Base-by-base conservation (phyloP, 352 stramenopile species). In the Pythium vanterpoolii region DNA sequence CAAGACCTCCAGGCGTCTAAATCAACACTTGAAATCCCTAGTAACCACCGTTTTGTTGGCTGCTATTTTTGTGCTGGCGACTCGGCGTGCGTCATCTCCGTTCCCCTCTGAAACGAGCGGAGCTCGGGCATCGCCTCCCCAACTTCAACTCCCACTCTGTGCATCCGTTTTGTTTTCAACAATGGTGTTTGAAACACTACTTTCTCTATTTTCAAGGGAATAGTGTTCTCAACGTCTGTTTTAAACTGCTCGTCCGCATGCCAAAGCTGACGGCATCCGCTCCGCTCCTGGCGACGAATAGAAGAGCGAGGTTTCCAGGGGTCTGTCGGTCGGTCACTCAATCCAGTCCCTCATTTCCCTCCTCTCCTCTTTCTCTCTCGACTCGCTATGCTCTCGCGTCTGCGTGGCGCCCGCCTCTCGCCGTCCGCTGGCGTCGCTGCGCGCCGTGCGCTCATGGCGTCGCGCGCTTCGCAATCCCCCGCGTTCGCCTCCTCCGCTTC, bases 401-500 rank as follows among this genome's bases (percentile, higher is more conserved):
- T 53, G 5, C 46, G 28, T 24, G 46, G 46, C 14, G 10, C 21
- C n/a, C 46, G 46, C 30, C 46, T 53, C 46, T 40, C 46, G 46
- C 46, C 46, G 46, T 53, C 46, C 28, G 28, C 46, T 5, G 46
- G 46, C 46, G 46, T 53, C 46, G 46, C 46, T 19, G 46, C 46
- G 46, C 46, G 46, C 26, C 52, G 52, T 40, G 36, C 52, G 97
- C 97, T 53, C n/a, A 53, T 53, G 46, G 46, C 46, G 1, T 53
- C 46, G 30, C 46, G 46, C 28, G 46, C 46, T 0, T 27, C 46
- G 18, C 13, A 38, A 9, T 4, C 28, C 5, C 16, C 46, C 18
- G 96, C 26, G 98, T 98, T 69, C 96, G 96, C 40, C 94, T 99
- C 4, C n/a, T n/a, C n/a, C n/a, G n/a, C n/a, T n/a, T n/a, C n/a